phyloP scores from a whole-genome alignment of 306 rosid genomes.

The Lathyrus tuberosus region DNA sequence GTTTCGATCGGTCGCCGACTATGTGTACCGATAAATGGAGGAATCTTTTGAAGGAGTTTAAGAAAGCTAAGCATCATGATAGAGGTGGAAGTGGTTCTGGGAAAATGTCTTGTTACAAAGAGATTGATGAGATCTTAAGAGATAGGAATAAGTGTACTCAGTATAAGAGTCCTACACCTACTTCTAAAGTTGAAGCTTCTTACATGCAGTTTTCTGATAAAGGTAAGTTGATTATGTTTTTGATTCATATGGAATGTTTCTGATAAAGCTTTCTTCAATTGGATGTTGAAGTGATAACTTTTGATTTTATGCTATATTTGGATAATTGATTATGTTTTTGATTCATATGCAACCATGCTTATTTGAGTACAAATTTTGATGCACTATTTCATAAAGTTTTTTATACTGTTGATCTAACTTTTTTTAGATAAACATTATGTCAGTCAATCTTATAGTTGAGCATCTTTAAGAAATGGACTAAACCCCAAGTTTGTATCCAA shows the following conservation, averaged over 20 bases:
- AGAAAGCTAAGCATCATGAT: constrained; percentile 84
- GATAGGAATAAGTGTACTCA: constrained; percentile 67
- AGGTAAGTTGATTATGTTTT: constrained; percentile 23
- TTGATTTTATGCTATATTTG: neutral
- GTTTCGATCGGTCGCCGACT: constrained; percentile 89
- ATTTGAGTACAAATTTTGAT: neutral
- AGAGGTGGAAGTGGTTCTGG: constrained; percentile 81
- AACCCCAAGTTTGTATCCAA: neutral
- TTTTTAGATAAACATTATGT: neutral
- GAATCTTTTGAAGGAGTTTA: constrained; percentile 87
- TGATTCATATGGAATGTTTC: constrained; percentile 29
- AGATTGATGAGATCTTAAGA: constrained; percentile 84
- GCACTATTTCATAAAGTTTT: constrained; percentile 1
- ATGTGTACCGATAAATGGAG: constrained; percentile 99
- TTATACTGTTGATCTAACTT: neutral
- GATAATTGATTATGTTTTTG: neutral
- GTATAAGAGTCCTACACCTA: constrained; percentile 64
- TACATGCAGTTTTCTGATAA: constrained; percentile 83
- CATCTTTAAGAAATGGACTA: neutral
- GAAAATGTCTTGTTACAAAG: constrained; percentile 87
- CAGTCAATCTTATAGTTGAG: neutral
- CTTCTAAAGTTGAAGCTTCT: constrained; percentile 73
- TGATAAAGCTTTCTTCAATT: constrained; percentile 50
- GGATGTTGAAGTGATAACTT: neutral
- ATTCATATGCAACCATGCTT: neutral